Conservation (phyloP, 2,329 filamentous ascomycete species). For the Ophiostoma ips region DNA sequence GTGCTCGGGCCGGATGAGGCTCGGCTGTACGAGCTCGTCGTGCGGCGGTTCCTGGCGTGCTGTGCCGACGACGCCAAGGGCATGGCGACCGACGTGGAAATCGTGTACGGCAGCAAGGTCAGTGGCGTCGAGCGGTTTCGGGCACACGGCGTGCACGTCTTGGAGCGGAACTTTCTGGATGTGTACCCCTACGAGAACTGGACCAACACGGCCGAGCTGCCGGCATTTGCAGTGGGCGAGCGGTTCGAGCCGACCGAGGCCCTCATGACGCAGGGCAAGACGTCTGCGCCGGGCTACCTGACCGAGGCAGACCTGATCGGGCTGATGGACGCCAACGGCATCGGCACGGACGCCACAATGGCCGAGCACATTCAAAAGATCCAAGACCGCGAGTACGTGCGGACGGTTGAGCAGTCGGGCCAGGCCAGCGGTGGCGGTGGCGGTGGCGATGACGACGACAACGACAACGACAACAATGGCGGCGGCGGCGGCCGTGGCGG, state of each 20-base stretch:
- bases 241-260: slow-evolving; percentile 78
- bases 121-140: slow-evolving; percentile 53
- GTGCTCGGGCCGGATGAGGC: slow-evolving; percentile 54
- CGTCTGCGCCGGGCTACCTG: slow-evolving; percentile 67
- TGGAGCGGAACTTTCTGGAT: slow-evolving; percentile 85
- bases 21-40: slow-evolving; percentile 82
- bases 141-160: slow-evolving; percentile 68
- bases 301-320: slow-evolving; percentile 93
- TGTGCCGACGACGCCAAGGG: slow-evolving; percentile 91
- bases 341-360: slow-evolving; percentile 98
- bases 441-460: slow-evolving; percentile 26
- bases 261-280: slow-evolving; percentile 82
- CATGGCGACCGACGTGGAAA: slow-evolving; percentile 68
- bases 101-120: slow-evolving; percentile 56
- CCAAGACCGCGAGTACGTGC: slow-evolving; percentile 76
- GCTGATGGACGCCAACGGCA: slow-evolving; percentile 96
- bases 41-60: slow-evolving; percentile 82
- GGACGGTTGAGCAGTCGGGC: slow-evolving; percentile 33
- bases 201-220: slow-evolving; percentile 75
- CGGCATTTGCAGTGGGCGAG: slow-evolving; percentile 66
- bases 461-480: slow-evolving; percentile 30
- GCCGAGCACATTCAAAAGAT: slow-evolving; percentile 96
- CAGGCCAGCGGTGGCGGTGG: slow-evolving; percentile 20
- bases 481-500: slow-evolving; percentile 29
- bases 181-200: slow-evolving; percentile 95